Base-by-base conservation (phyloP, 2,329 filamentous ascomycete species). In the Fusarium neocosmosporiellum region DNA sequence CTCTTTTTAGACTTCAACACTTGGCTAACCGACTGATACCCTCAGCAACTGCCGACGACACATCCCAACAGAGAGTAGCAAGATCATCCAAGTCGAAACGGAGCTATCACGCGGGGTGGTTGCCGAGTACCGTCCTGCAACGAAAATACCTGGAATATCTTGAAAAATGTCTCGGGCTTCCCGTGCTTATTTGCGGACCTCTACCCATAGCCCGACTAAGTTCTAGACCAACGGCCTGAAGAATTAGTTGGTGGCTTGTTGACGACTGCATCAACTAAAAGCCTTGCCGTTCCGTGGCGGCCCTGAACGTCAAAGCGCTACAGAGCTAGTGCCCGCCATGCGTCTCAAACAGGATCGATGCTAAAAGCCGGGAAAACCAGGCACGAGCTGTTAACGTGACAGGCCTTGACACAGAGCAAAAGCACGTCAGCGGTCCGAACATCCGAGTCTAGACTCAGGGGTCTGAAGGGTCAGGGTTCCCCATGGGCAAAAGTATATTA, bases 1-100 rank as follows among this genome's bases (percentile, higher is more conserved):
- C 50, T 54, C 50, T 55, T 36, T 55, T 55, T 55, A 55, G 14
- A 36, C 50, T 55, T 55, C 50, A 53, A 33, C 46, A 53, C 46
- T 53, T 53, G 18, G 27, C 27, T 53, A 53, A 53, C 27, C 46
- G 46, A 53, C 7, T 53, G 46, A 53, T 53, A 53, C 46, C 27
- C 7, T 53, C 0, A 53, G 11, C 46, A 53, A 53, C 46, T 53
- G 27, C 46, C 46, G 46, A 53, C 18, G 18, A 50, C 18, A 31
- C 10, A 11, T n/a, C 27, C 27, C 18, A 53, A 29, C 11, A 20
- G 18, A 53, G 46, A 53, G 46, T 53, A 31, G 46, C 29, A 53
- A 11, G 46, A 53, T 53, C 46, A 27, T 31, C 46, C 27, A 53
- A 31, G 27, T n/a, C 46, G 46, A 53, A 53, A 53, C 46, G 27